Base-by-base conservation (phyloP, 2,329 filamentous ascomycete genomes). In the Capronia coronata region DNA sequence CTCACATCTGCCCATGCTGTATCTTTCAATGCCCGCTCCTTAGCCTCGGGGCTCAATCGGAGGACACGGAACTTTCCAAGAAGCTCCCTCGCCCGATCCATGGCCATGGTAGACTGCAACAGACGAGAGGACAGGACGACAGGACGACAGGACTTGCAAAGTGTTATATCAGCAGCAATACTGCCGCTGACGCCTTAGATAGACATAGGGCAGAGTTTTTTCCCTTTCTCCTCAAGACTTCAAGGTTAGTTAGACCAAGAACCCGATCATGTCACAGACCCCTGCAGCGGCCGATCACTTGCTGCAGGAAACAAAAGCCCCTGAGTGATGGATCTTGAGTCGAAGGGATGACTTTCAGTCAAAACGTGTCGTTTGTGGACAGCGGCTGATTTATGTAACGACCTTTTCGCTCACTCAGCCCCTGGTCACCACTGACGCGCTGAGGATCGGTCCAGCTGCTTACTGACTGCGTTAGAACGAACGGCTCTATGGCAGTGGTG, bases 1-100 rank as follows among this genome's bases (percentile, higher is more conserved):
- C 59, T 40, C 51, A 63, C 61, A 56, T 63, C 61, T 14, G 57
- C 61, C 59, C 59, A 63, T 34, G 49, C 49, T 23, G 55, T 62
- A 11, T 62, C 59, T 48, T 57, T 54, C 49, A 63, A 49, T 2
- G 54, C 56, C 18, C 51, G 52, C 25, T 51, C 54, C 16, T 54
- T 45, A 27, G 43, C 54, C 41, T 60, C 51, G 10, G 43, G 35
- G 23, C 40, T 37, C 10, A 53, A 35, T 19, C 43, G 35, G 32
- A 51, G 51, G 35, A 22, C 23, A 10, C 18, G 23, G 11, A 43
- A 25, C 7, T 19, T 21, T 37, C 34, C 35, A 9, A 55, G 21
- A 29, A 23, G 23, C 19, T 29, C 32, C 21, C 21, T 30, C 16
- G 43, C 46, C 39, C 44, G 29, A 18, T 49, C 49, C 52, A 55